Percentiles rank a stretch among this genome's conserved stretches.
phyloP scores from a whole-genome alignment of 805 yeast genomes.

The Lipomyces starkeyi region DNA sequence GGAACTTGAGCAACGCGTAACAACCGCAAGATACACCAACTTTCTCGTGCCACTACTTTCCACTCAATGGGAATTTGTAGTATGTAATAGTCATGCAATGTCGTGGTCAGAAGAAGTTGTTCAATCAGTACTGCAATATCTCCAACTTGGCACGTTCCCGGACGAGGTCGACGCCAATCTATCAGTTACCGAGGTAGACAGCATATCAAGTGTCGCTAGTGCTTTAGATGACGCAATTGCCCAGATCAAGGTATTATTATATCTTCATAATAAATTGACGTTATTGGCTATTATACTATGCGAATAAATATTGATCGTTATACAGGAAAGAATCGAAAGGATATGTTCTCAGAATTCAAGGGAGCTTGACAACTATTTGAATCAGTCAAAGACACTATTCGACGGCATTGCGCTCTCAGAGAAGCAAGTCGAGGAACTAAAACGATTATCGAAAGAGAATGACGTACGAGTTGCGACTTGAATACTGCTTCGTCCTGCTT shows the following conservation, averaged over 20 bases:
- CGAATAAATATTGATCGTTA: background rate
- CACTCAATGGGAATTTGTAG: background rate
- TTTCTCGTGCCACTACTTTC: too few species aligned
- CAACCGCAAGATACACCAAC: too few species aligned
- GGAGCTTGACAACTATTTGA: conserved; percentile 28
- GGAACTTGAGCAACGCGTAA: too few species aligned
- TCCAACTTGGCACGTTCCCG: conserved; percentile 30
- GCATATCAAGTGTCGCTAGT: conserved; percentile 3
- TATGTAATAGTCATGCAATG: background rate
- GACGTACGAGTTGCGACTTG: conserved; percentile 14
- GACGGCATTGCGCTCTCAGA: conserved; percentile 19
- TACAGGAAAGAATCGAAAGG: conserved; percentile 23
- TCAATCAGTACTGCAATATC: conserved; percentile 19
- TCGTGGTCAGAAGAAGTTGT: conserved; percentile 13
- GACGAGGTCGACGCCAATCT: conserved; percentile 24
- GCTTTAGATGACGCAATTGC: conserved; percentile 27
- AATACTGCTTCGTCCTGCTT: background rate
- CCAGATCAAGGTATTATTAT: conserved; percentile 19
- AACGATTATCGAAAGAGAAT: conserved; percentile 16
- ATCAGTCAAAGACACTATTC: conserved; percentile 16
- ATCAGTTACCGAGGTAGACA: conserved; percentile 22
- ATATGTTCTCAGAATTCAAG: conserved; percentile 23
- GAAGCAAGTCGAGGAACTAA: conserved; percentile 13
- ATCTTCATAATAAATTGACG: background rate
- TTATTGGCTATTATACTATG: conserved; percentile 7